A percentile compares a stretch with the other conserved stretches of the same genome.
Conservation (phyloP, 2,329 filamentous ascomycete species). For the Lecanicillium sp. region DNA sequence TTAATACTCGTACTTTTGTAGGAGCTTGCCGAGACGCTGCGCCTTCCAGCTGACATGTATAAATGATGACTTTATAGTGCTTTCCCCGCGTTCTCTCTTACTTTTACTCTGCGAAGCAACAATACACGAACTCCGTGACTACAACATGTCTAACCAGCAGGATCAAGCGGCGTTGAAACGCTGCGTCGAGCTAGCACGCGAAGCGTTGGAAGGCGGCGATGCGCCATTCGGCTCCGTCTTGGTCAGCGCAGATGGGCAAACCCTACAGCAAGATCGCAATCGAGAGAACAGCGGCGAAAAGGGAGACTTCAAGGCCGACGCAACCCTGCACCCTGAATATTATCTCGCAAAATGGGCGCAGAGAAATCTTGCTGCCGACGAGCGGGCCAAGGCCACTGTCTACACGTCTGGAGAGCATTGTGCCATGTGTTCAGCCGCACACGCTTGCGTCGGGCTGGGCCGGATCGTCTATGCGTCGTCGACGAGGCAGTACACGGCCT, state of each 20-base stretch:
- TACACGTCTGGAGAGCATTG: conserved; percentile 31
- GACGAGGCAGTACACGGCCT: conserved; percentile 18
- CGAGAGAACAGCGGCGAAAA: conserved; percentile 21
- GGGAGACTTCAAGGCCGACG: conserved; percentile 18
- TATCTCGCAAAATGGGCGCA: conserved; percentile 29
- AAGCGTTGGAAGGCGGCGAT: conserved; percentile 27
- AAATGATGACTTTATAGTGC: no score
- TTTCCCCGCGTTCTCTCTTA: no score
- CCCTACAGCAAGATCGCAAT: conserved; percentile 25
- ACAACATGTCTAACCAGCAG: not conserved
- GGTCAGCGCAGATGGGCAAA: conserved; percentile 16
- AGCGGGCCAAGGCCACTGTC: conserved; percentile 29
- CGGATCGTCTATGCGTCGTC: conserved; percentile 25
- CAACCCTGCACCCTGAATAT: conserved; percentile 27
- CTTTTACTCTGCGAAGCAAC: no score
- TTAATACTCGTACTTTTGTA: no score
- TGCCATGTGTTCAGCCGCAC: conserved; percentile 27
- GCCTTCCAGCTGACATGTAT: no score
- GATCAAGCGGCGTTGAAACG: conserved; percentile 1
- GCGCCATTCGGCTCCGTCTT: conserved; percentile 28
- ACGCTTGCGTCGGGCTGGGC: conserved; percentile 25
- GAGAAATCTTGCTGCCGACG: conserved; percentile 21
- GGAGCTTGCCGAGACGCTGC: no score
- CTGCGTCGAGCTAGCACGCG: conserved; percentile 22
- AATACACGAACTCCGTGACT: no score